Evolutionary conservation across 2,329 filamentous ascomycete genomes (phyloP), one percentile per base, ranked within the genome.

Genomic region (Aureobasidium sp.): DNA sequence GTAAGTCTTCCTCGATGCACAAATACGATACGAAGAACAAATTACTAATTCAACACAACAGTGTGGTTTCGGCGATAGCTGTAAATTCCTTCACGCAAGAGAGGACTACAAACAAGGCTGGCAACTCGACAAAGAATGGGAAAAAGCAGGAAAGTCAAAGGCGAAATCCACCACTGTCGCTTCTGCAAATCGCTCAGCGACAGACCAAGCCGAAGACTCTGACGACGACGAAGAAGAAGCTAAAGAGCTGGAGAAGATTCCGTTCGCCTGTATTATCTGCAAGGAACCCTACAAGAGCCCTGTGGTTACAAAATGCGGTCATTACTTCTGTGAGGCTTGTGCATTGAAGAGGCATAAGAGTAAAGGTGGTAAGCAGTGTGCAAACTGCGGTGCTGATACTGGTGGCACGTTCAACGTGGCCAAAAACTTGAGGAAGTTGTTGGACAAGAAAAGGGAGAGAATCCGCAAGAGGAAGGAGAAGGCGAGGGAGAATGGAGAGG

Each of bases 71-170:
- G 87, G 89, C 32, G 90, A 94, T 72, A 86, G 82, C 65, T 96
- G 92, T 78, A 96, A 92, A 70, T 94, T 87, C 71, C 71, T 91
- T 0, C 90, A 94, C 70, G 84, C 84, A 5, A 80, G 90, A 63
- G 87, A 90, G 69, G 88, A 91, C 73, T 88, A 90, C 71, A 91
- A 93, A 69, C 88, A 92, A 72, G 94, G 94, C 2, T 99, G 94
- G 94, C 91, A 97, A 73, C 81, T 99, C 5, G 94, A 99, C 74
- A 83, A 84, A 59, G 93, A 97, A 53, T 99, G 94, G 94, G 94
- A 99, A 72, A 87, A 84, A 39, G 85, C 87, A 13, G 39, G 53
- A 10, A 46, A 46, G 6, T 32, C 36, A 41, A 48, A 48, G 13
- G 78, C 78, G 7, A 70, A 69, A 6, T 81, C 80, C 12, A 78